phyloP scores from a whole-genome alignment of 1,139 yeast genomes.

The Hyphopichia khmerensis region DNA sequence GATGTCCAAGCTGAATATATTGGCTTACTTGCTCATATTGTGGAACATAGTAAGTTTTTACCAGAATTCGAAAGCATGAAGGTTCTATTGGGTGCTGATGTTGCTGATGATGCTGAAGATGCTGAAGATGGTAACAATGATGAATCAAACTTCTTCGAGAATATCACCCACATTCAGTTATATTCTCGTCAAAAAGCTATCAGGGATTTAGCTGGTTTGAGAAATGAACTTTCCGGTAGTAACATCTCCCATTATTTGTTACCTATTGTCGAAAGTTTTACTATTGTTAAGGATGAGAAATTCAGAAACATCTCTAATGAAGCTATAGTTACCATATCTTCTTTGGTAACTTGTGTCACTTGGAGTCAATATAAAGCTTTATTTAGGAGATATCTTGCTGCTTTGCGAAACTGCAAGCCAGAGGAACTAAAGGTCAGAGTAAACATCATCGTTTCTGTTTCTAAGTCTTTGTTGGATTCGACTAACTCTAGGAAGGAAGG shows the following conservation, averaged over 20 bases:
- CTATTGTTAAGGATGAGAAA: slow-evolving; percentile 59
- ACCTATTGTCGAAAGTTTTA: slow-evolving; percentile 83
- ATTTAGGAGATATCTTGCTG: slow-evolving; percentile 65
- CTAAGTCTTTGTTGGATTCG: slow-evolving; percentile 48
- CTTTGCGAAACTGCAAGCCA: slow-evolving; percentile 47
- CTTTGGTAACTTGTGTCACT: slow-evolving; percentile 55
- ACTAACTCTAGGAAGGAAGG: slow-evolving; percentile 15
- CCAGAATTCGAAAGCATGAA: slow-evolving; percentile 67
- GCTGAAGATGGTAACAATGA: too few relatives aligned
- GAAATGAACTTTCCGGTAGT: slow-evolving; percentile 49
- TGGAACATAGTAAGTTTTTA: slow-evolving; percentile 49
- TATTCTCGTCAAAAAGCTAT: slow-evolving; percentile 87
- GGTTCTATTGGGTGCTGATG: slow-evolving; percentile 55
- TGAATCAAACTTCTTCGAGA: slow-evolving; percentile 86
- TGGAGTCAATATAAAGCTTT: slow-evolving; percentile 85
- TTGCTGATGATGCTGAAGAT: too few relatives aligned
- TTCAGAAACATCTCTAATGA: slow-evolving; percentile 74
- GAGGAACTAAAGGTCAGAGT: slow-evolving; percentile 61
- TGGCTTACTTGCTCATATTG: slow-evolving; percentile 61
- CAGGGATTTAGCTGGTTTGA: slow-evolving; percentile 46
- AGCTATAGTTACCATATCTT: slow-evolving; percentile 62
- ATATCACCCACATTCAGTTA: slow-evolving; percentile 79
- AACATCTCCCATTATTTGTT: slow-evolving; percentile 77
- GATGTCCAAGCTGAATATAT: slow-evolving; percentile 72
- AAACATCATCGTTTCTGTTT: slow-evolving; percentile 60